Evolutionary conservation across 768 basidiomycete genomes (phyloP), one percentile per base, ranked within the genome.

Genomic region (Vararia minispora): DNA sequence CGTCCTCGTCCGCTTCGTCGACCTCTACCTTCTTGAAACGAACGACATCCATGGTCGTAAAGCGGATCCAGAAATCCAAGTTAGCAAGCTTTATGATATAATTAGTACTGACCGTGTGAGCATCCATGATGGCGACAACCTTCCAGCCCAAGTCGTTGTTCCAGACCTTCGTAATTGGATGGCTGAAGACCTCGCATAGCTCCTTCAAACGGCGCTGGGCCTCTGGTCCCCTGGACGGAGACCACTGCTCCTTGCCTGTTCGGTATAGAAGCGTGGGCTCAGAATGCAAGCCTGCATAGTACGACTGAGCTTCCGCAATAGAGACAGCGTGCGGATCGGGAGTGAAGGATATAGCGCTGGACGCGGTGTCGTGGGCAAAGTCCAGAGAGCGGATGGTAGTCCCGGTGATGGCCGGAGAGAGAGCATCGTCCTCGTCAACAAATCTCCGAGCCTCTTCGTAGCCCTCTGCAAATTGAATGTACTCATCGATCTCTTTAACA

Each of bases 21-120:
- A 22, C 46, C 35, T 41, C 33, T 16, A 42, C 39, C 37, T 48
- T 48, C 45, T 52, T 57, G 49, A 61, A 61, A 47, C 58, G 50
- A 45, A 61, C 52, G 16, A 54, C 36, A 24, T 63, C 60, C 32
- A 62, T 57, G 17, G 52, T 58, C 28, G 51, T 60, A 46, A 54
- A 59, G 39, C 25, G 47, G 43, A 57, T 51, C 60, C 52, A 56
- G 50, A 50, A 32, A 52, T 47, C 43, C 34, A 31, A 55, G 43
- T 56, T 45, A 54, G 50, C 49, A 53, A 53, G 49, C 45, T 45
- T 44, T 53, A 57, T 28, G 49, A 54, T 43, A 57, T 48, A 41
- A 52, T 49, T 13, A 34, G 50, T 51, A 39, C 53, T 48, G 40
- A 53, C 52, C 41, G 5, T 38, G 49, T 51, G 52, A 48, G 49